Evolutionary conservation across 805 yeast genomes (phyloP).

Genomic region (Saccharomycopsis selenospora): DNA sequence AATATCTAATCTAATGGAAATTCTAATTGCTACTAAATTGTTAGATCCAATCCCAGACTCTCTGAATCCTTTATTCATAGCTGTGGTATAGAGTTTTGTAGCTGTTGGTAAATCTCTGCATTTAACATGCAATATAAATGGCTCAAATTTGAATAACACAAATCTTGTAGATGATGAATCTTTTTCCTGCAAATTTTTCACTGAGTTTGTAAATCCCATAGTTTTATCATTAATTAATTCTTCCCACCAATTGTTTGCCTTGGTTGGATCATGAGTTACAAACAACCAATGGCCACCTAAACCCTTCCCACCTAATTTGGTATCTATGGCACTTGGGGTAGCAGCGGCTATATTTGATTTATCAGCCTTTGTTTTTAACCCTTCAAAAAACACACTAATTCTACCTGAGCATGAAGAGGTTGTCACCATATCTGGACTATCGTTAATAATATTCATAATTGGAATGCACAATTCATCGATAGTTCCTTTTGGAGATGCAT

Average conservation of each 20-base stretch:
- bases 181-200: not conserved
- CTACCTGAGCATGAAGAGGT: constrained; percentile 88
- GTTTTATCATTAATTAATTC: constrained; percentile 23
- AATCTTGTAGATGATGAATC: constrained; percentile 35
- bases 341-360: not conserved
- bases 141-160: constrained; percentile 74
- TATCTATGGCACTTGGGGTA: constrained; percentile 7
- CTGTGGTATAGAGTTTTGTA: constrained; percentile 52
- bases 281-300: constrained; percentile 79
- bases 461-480: constrained; percentile 73
- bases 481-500: constrained; percentile 82
- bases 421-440: constrained; percentile 62
- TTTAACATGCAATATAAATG: constrained; percentile 76
- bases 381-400: constrained; percentile 76
- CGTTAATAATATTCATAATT: constrained; percentile 59
- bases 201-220: constrained; percentile 23
- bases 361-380: constrained; percentile 38
- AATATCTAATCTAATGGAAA: constrained; percentile 63
- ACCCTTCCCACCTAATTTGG: constrained; percentile 74
- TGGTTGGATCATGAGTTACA: constrained; percentile 57
- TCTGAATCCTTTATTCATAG: constrained; percentile 80
- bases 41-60: constrained; percentile 83
- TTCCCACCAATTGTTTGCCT: constrained; percentile 44
- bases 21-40: constrained; percentile 70
- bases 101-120: constrained; percentile 60